Evolutionary conservation across 331 rosid species (phyloP).

Genomic region (Saraca asoca): DNA sequence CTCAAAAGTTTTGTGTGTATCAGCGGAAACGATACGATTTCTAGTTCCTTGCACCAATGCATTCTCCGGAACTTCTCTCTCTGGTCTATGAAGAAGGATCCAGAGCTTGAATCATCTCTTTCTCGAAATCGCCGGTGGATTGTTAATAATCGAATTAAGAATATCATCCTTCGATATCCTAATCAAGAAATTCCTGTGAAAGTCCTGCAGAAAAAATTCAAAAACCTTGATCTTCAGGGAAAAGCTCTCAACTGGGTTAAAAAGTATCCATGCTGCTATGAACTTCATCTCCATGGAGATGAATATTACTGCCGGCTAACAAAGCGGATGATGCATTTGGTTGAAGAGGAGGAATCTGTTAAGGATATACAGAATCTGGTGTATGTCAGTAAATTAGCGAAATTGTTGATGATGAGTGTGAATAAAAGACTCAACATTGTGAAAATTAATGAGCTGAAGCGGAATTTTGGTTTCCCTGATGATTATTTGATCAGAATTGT

Average conservation of each 20-base stretch:
- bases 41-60: constrained; percentile 4
- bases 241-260: constrained; percentile 82
- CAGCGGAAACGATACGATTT: no score
- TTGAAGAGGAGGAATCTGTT: constrained; percentile 63
- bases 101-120: constrained; percentile 69
- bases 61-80: constrained; percentile 50
- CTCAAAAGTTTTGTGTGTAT: no score
- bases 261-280: constrained; percentile 83
- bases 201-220: constrained; percentile 78
- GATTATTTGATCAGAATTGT: constrained; percentile 69
- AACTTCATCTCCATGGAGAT: constrained; percentile 45
- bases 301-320: constrained; percentile 56
- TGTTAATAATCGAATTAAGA: constrained; percentile 81
- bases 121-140: constrained; percentile 86
- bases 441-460: constrained; percentile 65
- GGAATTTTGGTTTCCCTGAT: constrained; percentile 74
- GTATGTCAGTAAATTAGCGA: constrained; percentile 52
- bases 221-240: constrained; percentile 87
- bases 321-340: constrained; percentile 68
- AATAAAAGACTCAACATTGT: constrained; percentile 57
- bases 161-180: constrained; percentile 73
- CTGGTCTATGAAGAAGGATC: constrained; percentile 90
- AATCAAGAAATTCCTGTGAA: constrained; percentile 52
- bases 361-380: constrained; percentile 58
- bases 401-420: constrained; percentile 67